Evolutionary conservation across 371 early-diverging fungal genomes (phyloP).

Genomic region (Dichotomocladium elegans): DNA sequence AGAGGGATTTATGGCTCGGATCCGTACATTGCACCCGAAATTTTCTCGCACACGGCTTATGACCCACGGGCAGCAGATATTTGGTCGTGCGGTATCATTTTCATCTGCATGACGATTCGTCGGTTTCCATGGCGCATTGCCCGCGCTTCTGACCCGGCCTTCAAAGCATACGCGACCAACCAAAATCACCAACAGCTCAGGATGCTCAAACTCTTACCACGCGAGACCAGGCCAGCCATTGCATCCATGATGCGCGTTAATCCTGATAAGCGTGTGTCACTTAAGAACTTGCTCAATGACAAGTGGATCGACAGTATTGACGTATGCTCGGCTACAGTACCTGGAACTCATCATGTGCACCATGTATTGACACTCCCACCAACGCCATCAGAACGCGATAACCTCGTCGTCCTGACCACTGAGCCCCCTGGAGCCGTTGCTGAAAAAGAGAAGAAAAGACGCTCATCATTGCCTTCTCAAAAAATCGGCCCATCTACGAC

Average conservation of each 20-base stretch:
- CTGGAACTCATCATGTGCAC: slow-evolving; percentile 45
- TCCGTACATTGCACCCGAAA: slow-evolving; percentile 92
- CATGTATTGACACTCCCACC: slow-evolving; percentile 26
- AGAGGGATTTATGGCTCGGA: slow-evolving; percentile 79
- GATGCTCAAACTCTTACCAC: slow-evolving; percentile 50
- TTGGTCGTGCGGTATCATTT: slow-evolving; percentile 77
- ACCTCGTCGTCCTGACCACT: slow-evolving; percentile 15
- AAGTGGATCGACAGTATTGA: slow-evolving; percentile 59
- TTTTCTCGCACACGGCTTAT: slow-evolving; percentile 56
- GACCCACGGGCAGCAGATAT: slow-evolving; percentile 68
- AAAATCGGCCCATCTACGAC: no score
- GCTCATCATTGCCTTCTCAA: not conserved
- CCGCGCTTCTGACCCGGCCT: slow-evolving; percentile 48
- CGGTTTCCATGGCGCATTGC: slow-evolving; percentile 75
- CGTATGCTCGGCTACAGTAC: slow-evolving; percentile 46
- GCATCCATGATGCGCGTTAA: slow-evolving; percentile 49
- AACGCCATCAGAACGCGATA: slow-evolving; percentile 4
- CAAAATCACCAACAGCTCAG: slow-evolving; percentile 38
- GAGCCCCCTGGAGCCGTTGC: slow-evolving; percentile 21
- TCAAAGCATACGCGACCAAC: slow-evolving; percentile 43
- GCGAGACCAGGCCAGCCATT: slow-evolving; percentile 41
- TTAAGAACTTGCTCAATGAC: slow-evolving; percentile 40
- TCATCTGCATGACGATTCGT: slow-evolving; percentile 69
- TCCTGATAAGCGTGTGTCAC: slow-evolving; percentile 42
- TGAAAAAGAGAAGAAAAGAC: slow-evolving; percentile 18